Evolutionary conservation across 805 yeast species (phyloP), one percentile per base, ranked within the genome.

Genomic region (Candida gorgasii): DNA sequence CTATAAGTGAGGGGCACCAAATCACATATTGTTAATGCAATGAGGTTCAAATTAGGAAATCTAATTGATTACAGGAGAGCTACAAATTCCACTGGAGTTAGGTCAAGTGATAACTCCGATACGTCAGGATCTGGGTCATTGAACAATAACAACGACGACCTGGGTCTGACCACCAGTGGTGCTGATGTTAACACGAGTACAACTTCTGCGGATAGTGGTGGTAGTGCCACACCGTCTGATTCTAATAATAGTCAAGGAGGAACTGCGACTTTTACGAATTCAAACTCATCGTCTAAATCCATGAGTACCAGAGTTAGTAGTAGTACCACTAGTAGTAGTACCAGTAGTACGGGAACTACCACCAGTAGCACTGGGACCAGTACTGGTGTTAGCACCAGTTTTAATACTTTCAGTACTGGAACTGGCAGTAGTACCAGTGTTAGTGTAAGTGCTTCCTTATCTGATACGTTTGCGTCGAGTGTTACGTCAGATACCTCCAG

Each of bases 251-350:
- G 26, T n/a, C 23, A 8, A 16, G 28, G 26, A 26, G 18, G 4
- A 18, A 14, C 19, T 29, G 35, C 34, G 41, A 28, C 23, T 7
- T 16, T 26, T 17, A 26, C 32, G 28, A 15, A 35, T 16, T 26
- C 33, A 27, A 27, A 19, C 23, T n/a, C 36, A 31, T 31, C 42
- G 42, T 39, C 42, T 39, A 27, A 26, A n/a, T 18, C 38, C 3
- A 31, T 32, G 42, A 13, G n/a, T 20, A 14, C 28, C 22, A 35
- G 35, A 14, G 17, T 11, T 30, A 16, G 13, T 3, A 27, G 29
- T 4, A 31, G 26, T 13, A 26, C 32, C n/a, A n/a, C n/a, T n/a
- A n/a, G n/a, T 29, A 35, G 35, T 20, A 26, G n/a, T 30, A 16
- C 22, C 5, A 27, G 29, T 4, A 31, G 26, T 13, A 26, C 32